Percentiles rank a stretch among this genome's conserved stretches.
These are phyloP conservation scores for Syncephalastrum monosporum DNA, from an alignment of 371 early-diverging fungal genomes.

Conservation along the genomic window DNA sequence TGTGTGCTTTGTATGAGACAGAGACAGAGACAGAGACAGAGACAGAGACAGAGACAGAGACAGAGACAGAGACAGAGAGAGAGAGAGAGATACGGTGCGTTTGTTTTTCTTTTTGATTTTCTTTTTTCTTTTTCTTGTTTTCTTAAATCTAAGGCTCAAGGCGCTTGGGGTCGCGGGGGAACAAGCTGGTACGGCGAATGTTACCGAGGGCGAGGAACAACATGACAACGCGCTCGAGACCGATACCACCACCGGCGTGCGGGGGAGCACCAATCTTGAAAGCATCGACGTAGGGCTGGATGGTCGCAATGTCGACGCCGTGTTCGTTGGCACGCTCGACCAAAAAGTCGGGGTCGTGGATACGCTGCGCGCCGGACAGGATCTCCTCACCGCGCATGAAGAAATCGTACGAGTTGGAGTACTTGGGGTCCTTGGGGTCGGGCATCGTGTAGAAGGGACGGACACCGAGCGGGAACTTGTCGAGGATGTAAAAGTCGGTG, in stretches of 20 bases:
- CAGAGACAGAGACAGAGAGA: no score
- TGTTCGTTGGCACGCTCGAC: constrained; percentile 81
- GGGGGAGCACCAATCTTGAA: constrained; percentile 99
- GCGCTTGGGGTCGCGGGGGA: constrained; percentile 99
- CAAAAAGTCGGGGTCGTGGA: constrained; percentile 91
- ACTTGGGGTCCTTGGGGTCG: constrained; percentile 81
- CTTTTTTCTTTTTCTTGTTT: not conserved
- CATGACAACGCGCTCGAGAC: constrained; percentile 98
- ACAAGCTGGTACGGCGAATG: constrained; percentile 96
- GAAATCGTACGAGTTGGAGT: constrained; percentile 99
- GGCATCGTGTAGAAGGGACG: constrained; percentile 99
- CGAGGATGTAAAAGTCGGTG: constrained; percentile 99
- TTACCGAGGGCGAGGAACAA: constrained; percentile 95
- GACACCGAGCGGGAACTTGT: constrained; percentile 97
- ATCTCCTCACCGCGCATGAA: constrained; percentile 99
- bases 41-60: no score
- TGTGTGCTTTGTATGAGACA: no score
- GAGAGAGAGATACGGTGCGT: not conserved
- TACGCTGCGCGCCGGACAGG: constrained; percentile 99
- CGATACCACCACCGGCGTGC: constrained; percentile 99
- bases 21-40: no score
- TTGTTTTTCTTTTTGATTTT: constrained; percentile 1
- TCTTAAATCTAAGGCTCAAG: constrained; percentile 78
- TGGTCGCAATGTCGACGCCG: constrained; percentile 81
- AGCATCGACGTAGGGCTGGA: constrained; percentile 95